phyloP scores from a whole-genome alignment of 805 yeast species.

The Scheffersomyces spartinae region DNA sequence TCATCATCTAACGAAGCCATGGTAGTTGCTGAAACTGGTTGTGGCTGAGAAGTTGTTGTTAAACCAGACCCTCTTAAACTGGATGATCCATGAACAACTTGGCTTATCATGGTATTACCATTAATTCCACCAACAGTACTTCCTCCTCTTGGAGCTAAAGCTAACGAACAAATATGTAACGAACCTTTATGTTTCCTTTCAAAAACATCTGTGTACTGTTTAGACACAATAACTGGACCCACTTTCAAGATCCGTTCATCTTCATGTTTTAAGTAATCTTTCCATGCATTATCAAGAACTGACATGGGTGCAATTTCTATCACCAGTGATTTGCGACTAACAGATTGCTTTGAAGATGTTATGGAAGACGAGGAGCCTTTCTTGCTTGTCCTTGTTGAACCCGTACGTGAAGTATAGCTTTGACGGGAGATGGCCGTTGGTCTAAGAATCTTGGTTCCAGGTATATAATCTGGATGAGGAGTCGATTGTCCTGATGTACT shows the following conservation, averaged over 20 bases:
- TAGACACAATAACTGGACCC: slow-evolving; percentile 40
- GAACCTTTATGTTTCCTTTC: slow-evolving; percentile 48
- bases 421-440: slow-evolving; percentile 23
- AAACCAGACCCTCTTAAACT: slow-evolving; percentile 11
- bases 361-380: slow-evolving; percentile 1
- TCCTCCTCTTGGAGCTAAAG: slow-evolving; percentile 13
- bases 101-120: slow-evolving; percentile 24
- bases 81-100: slow-evolving; percentile 25
- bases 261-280: slow-evolving; percentile 35
- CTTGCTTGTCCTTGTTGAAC: slow-evolving; percentile 1
- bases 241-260: slow-evolving; percentile 52
- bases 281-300: slow-evolving; percentile 50
- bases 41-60: too few species aligned
- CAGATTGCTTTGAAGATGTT: too few species aligned
- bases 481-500: too few species aligned
- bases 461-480: slow-evolving; percentile 28
- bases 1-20: slow-evolving; percentile 13
- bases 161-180: slow-evolving; percentile 49
- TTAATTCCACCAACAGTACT: too few species aligned
- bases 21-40: too few species aligned
- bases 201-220: slow-evolving; percentile 34
- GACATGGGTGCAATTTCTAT: slow-evolving; percentile 35
- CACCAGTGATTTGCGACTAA: slow-evolving; percentile 4
- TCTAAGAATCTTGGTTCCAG: slow-evolving; percentile 48
- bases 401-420: slow-evolving; percentile 2